Percentiles rank a stretch among this genome's conserved stretches.
Conservation (phyloP, 768 basidiomycete species). For the Russula sp. region DNA sequence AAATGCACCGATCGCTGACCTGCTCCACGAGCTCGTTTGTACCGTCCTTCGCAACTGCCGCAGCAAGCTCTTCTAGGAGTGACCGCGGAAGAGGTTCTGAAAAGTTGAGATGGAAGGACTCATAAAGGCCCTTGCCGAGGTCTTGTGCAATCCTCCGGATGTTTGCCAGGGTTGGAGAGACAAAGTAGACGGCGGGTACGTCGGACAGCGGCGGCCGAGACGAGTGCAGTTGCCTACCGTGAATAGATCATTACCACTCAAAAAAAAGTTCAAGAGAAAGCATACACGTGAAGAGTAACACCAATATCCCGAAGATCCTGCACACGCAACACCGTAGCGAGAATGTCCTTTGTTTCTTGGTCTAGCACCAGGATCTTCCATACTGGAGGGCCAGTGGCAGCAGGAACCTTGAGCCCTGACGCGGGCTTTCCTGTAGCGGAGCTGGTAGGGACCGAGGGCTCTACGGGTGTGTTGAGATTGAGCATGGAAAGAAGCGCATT, state of each 20-base stretch:
- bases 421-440: conserved; percentile 32
- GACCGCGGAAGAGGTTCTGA: conserved; percentile 86
- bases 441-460: conserved; percentile 28
- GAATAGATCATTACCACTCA: background rate
- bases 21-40: conserved; percentile 77
- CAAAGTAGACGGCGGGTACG: conserved; percentile 96
- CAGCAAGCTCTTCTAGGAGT: conserved; percentile 89
- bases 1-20: conserved; percentile 35
- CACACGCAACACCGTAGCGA: conserved; percentile 91
- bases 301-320: conserved; percentile 96
- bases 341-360: conserved; percentile 90
- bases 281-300: conserved; percentile 96
- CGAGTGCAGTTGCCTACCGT: conserved; percentile 81
- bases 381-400: conserved; percentile 62
- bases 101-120: conserved; percentile 91
- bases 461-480: conserved; percentile 67
- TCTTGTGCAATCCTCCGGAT: conserved; percentile 90
- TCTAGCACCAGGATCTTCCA: conserved; percentile 98
- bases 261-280: conserved; percentile 13
- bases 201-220: conserved; percentile 83
- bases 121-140: conserved; percentile 81
- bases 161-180: conserved; percentile 82
- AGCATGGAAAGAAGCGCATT: conserved; percentile 77
- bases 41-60: conserved; percentile 75
- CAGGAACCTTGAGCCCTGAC: conserved; percentile 42